These are phyloP conservation scores for Phytophthora podocarpi DNA, from an alignment of 352 stramenopile species.

Conservation along the genomic window DNA sequence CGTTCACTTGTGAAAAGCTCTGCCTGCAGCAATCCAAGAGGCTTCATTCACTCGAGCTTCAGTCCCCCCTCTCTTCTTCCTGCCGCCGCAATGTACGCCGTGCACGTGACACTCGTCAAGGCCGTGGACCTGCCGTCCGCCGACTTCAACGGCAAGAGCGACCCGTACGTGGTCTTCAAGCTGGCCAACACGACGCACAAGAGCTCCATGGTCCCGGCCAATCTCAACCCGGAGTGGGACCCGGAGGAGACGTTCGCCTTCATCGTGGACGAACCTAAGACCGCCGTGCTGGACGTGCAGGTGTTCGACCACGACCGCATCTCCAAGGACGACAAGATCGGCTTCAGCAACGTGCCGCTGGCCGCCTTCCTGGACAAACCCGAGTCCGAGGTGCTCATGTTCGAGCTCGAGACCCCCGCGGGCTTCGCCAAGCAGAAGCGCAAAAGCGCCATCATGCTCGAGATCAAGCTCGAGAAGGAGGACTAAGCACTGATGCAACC, in stretches of 20 bases:
- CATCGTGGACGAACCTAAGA: slow-evolving; percentile 58
- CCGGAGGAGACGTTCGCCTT: slow-evolving; percentile 73
- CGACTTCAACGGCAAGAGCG: slow-evolving; percentile 87
- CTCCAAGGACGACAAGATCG: slow-evolving; percentile 82
- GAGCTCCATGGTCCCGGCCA: slow-evolving; percentile 61
- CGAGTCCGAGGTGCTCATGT: slow-evolving; percentile 63
- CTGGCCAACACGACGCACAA: slow-evolving; percentile 68
- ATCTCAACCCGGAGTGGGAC: slow-evolving; percentile 74
- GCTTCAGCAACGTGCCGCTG: slow-evolving; percentile 59
- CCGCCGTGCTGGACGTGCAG: slow-evolving; percentile 62
- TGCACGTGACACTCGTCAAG: slow-evolving; percentile 76
- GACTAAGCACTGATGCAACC: slow-evolving; percentile 26
- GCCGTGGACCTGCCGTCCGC: slow-evolving; percentile 68
- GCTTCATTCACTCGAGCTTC: background rate
- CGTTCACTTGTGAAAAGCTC: slow-evolving; percentile 36
- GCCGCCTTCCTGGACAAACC: slow-evolving; percentile 48
- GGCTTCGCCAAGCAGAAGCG: slow-evolving; percentile 68
- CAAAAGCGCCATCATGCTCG: slow-evolving; percentile 73
- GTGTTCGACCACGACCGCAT: slow-evolving; percentile 79
- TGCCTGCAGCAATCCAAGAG: background rate
- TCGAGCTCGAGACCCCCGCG: slow-evolving; percentile 59
- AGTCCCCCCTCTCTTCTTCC: background rate
- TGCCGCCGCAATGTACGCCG: slow-evolving; percentile 44
- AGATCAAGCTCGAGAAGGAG: slow-evolving; percentile 73
- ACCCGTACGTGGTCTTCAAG: slow-evolving; percentile 84